A percentile compares a stretch with the other conserved stretches of the same genome.
Conservation (phyloP, 2,329 filamentous ascomycete genomes). For the Sporothrix inflata region DNA sequence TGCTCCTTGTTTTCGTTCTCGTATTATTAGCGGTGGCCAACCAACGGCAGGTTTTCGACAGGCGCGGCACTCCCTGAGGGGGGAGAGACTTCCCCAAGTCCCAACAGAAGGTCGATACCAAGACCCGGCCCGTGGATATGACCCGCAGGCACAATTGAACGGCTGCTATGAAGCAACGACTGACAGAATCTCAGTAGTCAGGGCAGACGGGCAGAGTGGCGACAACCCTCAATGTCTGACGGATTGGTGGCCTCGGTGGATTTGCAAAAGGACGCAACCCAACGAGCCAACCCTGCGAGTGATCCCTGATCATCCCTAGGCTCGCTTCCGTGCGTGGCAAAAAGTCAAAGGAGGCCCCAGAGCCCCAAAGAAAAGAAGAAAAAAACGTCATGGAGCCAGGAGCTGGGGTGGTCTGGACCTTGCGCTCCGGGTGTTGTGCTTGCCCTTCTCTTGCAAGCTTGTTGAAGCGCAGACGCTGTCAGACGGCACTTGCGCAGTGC, state of each 20-base stretch:
- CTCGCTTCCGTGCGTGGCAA: constrained; percentile 1
- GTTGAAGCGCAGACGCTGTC: too few relatives aligned
- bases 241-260: not conserved
- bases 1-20: constrained; percentile 3
- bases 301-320: not conserved
- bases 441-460: too few relatives aligned
- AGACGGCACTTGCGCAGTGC: too few relatives aligned
- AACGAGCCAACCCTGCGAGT: not conserved
- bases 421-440: not conserved
- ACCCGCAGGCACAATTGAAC: not conserved
- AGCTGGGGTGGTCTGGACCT: not conserved
- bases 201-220: constrained; percentile 3
- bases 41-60: not conserved
- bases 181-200: constrained; percentile 20
- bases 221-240: not conserved
- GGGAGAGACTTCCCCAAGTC: too few relatives aligned
- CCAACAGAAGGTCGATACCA: not conserved
- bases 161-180: not conserved
- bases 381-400: too few relatives aligned
- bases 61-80: not conserved
- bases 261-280: constrained; percentile 4
- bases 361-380: not conserved
- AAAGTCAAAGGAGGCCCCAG: not conserved
- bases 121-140: constrained; percentile 11
- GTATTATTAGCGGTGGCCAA: constrained; percentile 4